A percentile compares a stretch with the other conserved stretches of the same genome.
Conservation (phyloP, 371 early-diverging fungal species). For the Actinomucor elegans region DNA sequence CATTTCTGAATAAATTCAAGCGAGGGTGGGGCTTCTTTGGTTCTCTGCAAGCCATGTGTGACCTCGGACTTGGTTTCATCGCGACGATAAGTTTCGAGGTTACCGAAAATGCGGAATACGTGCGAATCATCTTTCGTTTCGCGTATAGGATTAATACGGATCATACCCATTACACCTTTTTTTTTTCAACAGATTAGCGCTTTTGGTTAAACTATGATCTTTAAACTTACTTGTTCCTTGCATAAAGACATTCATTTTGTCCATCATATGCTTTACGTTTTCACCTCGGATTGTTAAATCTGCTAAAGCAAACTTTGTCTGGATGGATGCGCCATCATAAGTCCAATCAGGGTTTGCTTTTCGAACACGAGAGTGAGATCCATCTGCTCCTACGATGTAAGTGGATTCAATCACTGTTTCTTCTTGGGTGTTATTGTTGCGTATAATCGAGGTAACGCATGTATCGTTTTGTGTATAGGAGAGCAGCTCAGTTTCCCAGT, state of each 20-base stretch:
- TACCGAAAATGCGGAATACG: slow-evolving; percentile 17
- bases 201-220: neutral
- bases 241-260: slow-evolving; percentile 13
- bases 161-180: slow-evolving; percentile 17
- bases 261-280: neutral
- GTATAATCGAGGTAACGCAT: slow-evolving; percentile 16
- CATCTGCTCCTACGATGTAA: slow-evolving; percentile 44
- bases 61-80: neutral
- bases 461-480: slow-evolving; percentile 31
- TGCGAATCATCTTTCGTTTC: neutral
- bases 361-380: slow-evolving; percentile 40
- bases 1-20: slow-evolving; percentile 10
- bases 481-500: slow-evolving; percentile 29
- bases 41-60: slow-evolving; percentile 6
- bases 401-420: slow-evolving; percentile 14
- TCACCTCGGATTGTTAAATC: slow-evolving; percentile 28
- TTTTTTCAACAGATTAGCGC: too few species aligned
- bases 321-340: slow-evolving; percentile 28
- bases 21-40: neutral
- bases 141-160: neutral
- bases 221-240: neutral
- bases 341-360: slow-evolving; percentile 31
- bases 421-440: neutral
- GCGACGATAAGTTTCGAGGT: neutral
- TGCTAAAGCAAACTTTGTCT: slow-evolving; percentile 28